Conservation (phyloP, 2,329 filamentous ascomycete genomes). For the Pseudogymnoascus sp. region DNA sequence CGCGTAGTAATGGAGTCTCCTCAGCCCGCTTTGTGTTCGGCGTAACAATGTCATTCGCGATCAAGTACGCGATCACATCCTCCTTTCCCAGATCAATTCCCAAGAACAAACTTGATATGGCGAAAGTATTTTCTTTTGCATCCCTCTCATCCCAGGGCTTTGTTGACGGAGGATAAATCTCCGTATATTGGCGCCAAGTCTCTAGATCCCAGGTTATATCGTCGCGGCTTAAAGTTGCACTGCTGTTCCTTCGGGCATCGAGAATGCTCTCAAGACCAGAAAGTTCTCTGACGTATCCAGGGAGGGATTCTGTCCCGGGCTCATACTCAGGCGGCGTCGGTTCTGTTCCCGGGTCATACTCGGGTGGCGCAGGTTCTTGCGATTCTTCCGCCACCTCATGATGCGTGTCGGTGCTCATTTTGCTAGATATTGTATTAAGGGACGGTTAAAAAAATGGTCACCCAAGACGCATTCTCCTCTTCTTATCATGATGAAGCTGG, state of each 20-base stretch:
- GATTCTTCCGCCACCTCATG: background rate
- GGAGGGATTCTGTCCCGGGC: background rate
- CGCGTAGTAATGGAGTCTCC: constrained; percentile 13
- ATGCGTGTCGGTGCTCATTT: background rate
- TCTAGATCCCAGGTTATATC: background rate
- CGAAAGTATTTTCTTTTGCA: background rate
- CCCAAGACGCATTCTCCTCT: background rate
- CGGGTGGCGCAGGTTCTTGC: background rate
- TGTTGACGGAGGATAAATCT: background rate
- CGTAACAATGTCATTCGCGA: background rate
- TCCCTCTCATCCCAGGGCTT: constrained; percentile 2
- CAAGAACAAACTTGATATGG: background rate
- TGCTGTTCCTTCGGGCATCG: background rate
- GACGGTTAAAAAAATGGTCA: background rate
- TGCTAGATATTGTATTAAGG: background rate
- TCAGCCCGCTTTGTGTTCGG: background rate
- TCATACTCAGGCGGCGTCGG: background rate
- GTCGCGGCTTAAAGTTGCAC: background rate
- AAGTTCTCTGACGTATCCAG: background rate
- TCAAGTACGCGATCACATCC: background rate
- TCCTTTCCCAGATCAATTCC: background rate
- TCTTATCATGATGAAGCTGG: background rate
- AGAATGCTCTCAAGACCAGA: background rate
- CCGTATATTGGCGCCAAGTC: background rate
- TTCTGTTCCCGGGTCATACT: background rate